Evolutionary conservation across 306 rosid species (phyloP).

Genomic region (Cucumis melo): DNA sequence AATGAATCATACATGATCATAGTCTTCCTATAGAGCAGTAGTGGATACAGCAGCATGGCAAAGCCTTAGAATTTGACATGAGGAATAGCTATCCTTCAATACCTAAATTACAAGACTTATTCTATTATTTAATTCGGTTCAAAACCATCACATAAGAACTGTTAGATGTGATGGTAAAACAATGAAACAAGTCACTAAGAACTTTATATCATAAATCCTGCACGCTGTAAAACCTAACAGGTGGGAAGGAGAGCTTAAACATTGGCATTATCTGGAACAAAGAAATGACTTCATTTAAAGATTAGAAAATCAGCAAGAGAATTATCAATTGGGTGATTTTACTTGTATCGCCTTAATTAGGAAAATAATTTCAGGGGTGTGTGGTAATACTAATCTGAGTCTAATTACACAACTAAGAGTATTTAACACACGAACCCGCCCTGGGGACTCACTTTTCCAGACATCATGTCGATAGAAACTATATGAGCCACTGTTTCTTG

Average conservation of each 20-base stretch:
- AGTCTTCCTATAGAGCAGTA: not conserved
- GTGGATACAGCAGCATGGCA: not conserved
- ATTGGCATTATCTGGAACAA: not conserved
- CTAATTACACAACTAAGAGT: not conserved
- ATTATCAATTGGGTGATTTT: not conserved
- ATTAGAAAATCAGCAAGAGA: not conserved
- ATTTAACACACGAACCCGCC: not conserved
- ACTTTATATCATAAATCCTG: not conserved
- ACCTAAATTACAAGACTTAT: not conserved
- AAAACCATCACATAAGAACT: not conserved
- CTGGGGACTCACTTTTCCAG: constrained; percentile 67
- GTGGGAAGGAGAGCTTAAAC: not conserved
- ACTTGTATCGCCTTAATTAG: not conserved
- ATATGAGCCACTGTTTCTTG: constrained; percentile 98
- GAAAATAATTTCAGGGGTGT: not conserved
- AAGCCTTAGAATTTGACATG: not conserved
- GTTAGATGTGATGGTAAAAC: not conserved
- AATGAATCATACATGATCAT: not conserved
- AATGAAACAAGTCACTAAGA: not conserved
- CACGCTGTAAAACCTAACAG: not conserved
- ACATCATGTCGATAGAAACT: constrained; percentile 99
- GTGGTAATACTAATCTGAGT: not conserved
- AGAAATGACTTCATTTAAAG: not conserved
- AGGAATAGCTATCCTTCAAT: not conserved
- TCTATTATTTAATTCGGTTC: not conserved